These are phyloP conservation scores for Wickerhamomyces silvicola DNA, from an alignment of 805 yeast genomes.

Conservation along the genomic window DNA sequence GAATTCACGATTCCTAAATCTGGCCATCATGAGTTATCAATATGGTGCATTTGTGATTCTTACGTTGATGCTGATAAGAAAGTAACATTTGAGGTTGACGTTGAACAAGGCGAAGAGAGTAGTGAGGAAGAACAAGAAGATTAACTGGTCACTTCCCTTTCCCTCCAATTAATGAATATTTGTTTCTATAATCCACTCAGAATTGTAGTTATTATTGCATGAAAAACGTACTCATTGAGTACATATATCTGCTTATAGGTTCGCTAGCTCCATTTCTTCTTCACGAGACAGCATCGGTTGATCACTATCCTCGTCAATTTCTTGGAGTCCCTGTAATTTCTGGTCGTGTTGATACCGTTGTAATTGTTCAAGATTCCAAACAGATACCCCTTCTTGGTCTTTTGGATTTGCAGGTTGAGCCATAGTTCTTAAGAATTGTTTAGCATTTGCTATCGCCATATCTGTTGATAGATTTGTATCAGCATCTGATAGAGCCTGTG, in stretches of 20 bases:
- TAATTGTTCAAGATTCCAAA: constrained; percentile 78
- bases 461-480: constrained; percentile 91
- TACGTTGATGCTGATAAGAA: constrained; percentile 93
- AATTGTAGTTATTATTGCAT: too few species aligned
- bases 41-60: constrained; percentile 89
- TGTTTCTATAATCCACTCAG: too few species aligned
- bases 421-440: constrained; percentile 82
- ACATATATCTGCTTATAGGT: too few species aligned
- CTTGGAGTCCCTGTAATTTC: constrained; percentile 15
- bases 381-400: constrained; percentile 91
- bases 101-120: constrained; percentile 26
- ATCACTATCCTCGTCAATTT: constrained; percentile 22
- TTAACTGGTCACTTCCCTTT: too few species aligned
- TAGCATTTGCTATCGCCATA: constrained; percentile 94
- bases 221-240: too few species aligned
- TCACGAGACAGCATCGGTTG: constrained; percentile 20
- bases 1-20: constrained; percentile 50
- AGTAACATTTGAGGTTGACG: constrained; percentile 45
- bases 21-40: constrained; percentile 56
- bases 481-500: constrained; percentile 86
- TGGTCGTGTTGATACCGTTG: constrained; percentile 51
- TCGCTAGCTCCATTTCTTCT: constrained; percentile 20
- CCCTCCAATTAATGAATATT: too few species aligned
- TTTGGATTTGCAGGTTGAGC: constrained; percentile 90
- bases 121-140: constrained; percentile 14